These are phyloP conservation scores for Trichophyton benhamiae DNA, from an alignment of 2,329 filamentous ascomycete species.

Conservation along the genomic window DNA sequence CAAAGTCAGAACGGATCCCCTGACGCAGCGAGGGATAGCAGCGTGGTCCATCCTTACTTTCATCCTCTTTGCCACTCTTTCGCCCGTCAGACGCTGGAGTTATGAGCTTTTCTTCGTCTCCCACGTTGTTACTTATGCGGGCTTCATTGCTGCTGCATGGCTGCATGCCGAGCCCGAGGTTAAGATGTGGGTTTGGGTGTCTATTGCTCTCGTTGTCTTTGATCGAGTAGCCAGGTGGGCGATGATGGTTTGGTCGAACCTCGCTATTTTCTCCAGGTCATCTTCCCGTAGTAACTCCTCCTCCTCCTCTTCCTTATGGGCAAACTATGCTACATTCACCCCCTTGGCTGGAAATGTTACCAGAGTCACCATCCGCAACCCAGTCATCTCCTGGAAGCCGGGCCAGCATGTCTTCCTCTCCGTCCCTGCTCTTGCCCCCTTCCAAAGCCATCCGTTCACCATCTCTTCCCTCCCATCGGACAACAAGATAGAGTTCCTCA, in stretches of 20 bases:
- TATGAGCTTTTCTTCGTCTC: slow-evolving; percentile 46
- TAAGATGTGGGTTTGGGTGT: slow-evolving; percentile 36
- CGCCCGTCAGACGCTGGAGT: slow-evolving; percentile 36
- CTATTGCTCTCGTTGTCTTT: slow-evolving; percentile 35
- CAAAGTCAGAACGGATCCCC: slow-evolving; percentile 37
- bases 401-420: slow-evolving; percentile 54
- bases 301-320: slow-evolving; percentile 19
- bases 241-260: slow-evolving; percentile 29
- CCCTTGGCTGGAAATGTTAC: slow-evolving; percentile 45
- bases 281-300: neutral
- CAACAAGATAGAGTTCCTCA: slow-evolving; percentile 44
- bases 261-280: slow-evolving; percentile 29
- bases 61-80: slow-evolving; percentile 40
- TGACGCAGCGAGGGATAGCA: slow-evolving; percentile 41
- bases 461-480: slow-evolving; percentile 47
- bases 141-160: slow-evolving; percentile 38
- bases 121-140: slow-evolving; percentile 41
- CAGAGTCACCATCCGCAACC: slow-evolving; percentile 43
- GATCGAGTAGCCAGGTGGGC: slow-evolving; percentile 31
- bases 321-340: slow-evolving; percentile 35
- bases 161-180: slow-evolving; percentile 37
- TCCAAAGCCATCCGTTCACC: slow-evolving; percentile 55
- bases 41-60: slow-evolving; percentile 42
- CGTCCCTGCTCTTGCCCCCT: slow-evolving; percentile 43
- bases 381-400: slow-evolving; percentile 46